These are phyloP conservation scores for Diphasiastrum complanatum DNA, from an alignment of 83 land plant species.

Conservation along the genomic window DNA sequence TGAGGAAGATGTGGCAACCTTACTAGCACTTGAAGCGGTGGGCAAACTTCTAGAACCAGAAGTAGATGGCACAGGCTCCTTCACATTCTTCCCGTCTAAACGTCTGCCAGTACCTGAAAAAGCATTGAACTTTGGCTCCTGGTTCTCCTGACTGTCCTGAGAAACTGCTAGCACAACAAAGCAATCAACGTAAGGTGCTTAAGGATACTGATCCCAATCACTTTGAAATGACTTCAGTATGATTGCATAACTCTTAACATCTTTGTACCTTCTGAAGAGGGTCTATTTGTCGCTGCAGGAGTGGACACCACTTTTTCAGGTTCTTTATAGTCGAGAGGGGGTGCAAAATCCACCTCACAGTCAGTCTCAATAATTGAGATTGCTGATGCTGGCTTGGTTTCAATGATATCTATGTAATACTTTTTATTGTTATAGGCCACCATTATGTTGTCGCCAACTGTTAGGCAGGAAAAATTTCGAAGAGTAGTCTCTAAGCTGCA, in stretches of 20 bases:
- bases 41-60: slow-evolving; percentile 23
- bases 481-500: slow-evolving; percentile 76
- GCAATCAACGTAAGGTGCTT: background rate
- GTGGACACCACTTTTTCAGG: slow-evolving; percentile 44
- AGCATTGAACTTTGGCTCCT: slow-evolving; percentile 63
- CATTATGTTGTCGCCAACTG: slow-evolving; percentile 77
- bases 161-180: slow-evolving; percentile 13
- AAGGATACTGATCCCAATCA: slow-evolving; percentile 1
- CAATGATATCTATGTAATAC: slow-evolving; percentile 69
- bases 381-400: slow-evolving; percentile 68
- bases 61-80: slow-evolving; percentile 29
- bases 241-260: background rate
- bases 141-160: slow-evolving; percentile 39
- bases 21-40: slow-evolving; percentile 1
- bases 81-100: slow-evolving; percentile 75
- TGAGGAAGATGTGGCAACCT: slow-evolving; percentile 8
- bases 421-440: slow-evolving; percentile 79
- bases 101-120: slow-evolving; percentile 76
- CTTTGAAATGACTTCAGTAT: background rate
- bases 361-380: slow-evolving; percentile 86
- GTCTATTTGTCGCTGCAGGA: slow-evolving; percentile 17
- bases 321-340: slow-evolving; percentile 79
- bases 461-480: slow-evolving; percentile 72
- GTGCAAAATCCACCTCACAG: slow-evolving; percentile 93
- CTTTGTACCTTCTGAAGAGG: slow-evolving; percentile 33